Evolutionary conservation across 352 stramenopile genomes (phyloP), one percentile per base, ranked within the genome.

Genomic region (Globisporangium okanoganense): DNA sequence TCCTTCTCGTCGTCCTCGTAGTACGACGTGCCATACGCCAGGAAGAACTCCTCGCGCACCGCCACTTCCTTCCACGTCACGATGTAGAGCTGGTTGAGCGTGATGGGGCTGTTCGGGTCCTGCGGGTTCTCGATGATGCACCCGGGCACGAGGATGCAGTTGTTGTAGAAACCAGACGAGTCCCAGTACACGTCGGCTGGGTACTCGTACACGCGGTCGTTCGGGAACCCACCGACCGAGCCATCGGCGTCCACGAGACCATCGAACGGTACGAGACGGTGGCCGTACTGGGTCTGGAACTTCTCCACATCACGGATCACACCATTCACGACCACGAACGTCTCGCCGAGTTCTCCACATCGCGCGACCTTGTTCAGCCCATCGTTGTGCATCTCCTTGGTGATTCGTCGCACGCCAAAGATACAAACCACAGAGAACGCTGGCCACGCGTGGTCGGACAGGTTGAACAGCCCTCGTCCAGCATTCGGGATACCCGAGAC

Each of bases 381-480:
- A 41, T 95, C 86, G 58, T 95, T 84, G 40, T 95, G 86, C 73
- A 90, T 84, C 65, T 93, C 86, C 61, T 93, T 88, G 13, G 80
- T 92, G 68, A 95, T 93, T 47, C 86, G 83, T 9, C 86, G 82
- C 22, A 92, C 82, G 43, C 86, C 86, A 64, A 95, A 95, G 53
- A 95, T 95, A 66, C 86, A 95, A 45, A 95, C 86, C 52, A 95
- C 83, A 2, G 86, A 95, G 64, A 95, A 95, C 6, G 86, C 86
- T 24, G 86, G 86, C 86, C 86, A 95, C 40, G 80, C 2, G 52
- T 95, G 86, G 18, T 72, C 50, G 4, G 82, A 92, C 24, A 95
- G 70, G 56, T 95, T 95, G 66, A 95, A 95, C 24, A 95, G 71
- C 3, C 86, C 86, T 50, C 82, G 82, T 33, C 85, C 85, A 49